Evolutionary conservation across 768 basidiomycete genomes (phyloP).

Genomic region (Suillus variegatus): DNA sequence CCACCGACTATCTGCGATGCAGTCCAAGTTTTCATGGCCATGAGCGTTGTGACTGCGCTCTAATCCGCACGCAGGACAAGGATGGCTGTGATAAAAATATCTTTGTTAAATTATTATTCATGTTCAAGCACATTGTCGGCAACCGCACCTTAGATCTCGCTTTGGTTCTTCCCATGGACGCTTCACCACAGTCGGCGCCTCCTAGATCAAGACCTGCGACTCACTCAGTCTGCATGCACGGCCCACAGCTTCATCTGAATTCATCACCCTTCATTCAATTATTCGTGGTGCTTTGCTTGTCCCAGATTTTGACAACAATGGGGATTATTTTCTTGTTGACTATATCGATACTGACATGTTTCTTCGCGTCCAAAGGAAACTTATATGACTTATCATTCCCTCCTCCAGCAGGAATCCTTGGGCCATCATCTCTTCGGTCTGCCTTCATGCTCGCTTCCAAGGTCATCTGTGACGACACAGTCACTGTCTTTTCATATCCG

Average conservation of each 20-base stretch:
- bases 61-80: conserved; percentile 20
- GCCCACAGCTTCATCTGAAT: conserved; percentile 11
- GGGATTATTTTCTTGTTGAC: too few species aligned
- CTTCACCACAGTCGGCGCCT: neutral
- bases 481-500: too few species aligned
- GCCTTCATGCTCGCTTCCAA: too few species aligned
- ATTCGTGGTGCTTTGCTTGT: too few species aligned
- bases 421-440: too few species aligned
- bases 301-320: too few species aligned
- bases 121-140: conserved; percentile 19
- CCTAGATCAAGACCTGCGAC: conserved; percentile 23
- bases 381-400: too few species aligned
- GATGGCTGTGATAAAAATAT: neutral
- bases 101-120: conserved; percentile 12
- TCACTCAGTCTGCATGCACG: conserved; percentile 14
- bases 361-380: too few species aligned
- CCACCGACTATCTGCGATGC: conserved; percentile 13
- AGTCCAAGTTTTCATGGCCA: conserved; percentile 17
- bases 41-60: conserved; percentile 22
- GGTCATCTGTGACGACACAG: too few species aligned
- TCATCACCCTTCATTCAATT: conserved; percentile 20
- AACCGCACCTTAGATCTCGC: conserved; percentile 13
- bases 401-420: too few species aligned
- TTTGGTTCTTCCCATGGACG: conserved; percentile 22
- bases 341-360: too few species aligned